A percentile compares a stretch with the other conserved stretches of the same genome.
These are phyloP conservation scores for Blyttiomyces sp. DNA, from an alignment of 371 early-diverging fungal species.

Conservation along the genomic window DNA sequence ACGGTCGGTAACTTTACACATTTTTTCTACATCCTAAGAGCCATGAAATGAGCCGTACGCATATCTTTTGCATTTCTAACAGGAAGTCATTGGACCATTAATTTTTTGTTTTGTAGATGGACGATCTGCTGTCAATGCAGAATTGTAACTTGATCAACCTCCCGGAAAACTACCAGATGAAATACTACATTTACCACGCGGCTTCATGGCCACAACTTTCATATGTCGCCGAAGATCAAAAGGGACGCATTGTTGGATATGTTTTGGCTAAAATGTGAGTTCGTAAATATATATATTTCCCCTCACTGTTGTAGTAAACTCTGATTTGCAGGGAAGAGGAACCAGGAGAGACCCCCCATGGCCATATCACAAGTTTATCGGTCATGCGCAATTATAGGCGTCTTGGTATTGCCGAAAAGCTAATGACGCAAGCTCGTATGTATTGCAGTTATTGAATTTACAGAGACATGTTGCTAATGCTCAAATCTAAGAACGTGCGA, in stretches of 20 bases:
- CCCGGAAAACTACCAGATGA: slow-evolving; percentile 98
- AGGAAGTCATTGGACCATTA: too few relatives aligned
- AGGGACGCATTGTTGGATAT: slow-evolving; percentile 92
- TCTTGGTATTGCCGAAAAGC: slow-evolving; percentile 90
- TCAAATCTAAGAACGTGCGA: slow-evolving; percentile 62
- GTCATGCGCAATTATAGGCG: slow-evolving; percentile 94
- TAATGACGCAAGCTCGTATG: slow-evolving; percentile 89
- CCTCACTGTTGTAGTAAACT: background rate
- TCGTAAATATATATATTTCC: background rate
- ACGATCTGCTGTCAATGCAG: slow-evolving; percentile 65
- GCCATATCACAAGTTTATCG: slow-evolving; percentile 94
- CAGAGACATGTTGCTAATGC: too few relatives aligned
- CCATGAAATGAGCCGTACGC: too few relatives aligned
- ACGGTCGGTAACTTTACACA: too few relatives aligned
- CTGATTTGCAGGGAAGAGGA: slow-evolving; percentile 76
- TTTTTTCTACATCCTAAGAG: too few relatives aligned
- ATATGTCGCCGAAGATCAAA: slow-evolving; percentile 89
- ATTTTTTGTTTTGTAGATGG: too few relatives aligned
- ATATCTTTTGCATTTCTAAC: too few relatives aligned
- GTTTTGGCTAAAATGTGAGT: slow-evolving; percentile 94
- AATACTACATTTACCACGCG: slow-evolving; percentile 95
- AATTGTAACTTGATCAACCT: slow-evolving; percentile 93
- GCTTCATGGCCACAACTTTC: slow-evolving; percentile 96
- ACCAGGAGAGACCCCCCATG: slow-evolving; percentile 70
- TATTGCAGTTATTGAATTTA: slow-evolving; percentile 11